phyloP scores from a whole-genome alignment of 2,329 filamentous ascomycete species.

The Lojkania enalia region DNA sequence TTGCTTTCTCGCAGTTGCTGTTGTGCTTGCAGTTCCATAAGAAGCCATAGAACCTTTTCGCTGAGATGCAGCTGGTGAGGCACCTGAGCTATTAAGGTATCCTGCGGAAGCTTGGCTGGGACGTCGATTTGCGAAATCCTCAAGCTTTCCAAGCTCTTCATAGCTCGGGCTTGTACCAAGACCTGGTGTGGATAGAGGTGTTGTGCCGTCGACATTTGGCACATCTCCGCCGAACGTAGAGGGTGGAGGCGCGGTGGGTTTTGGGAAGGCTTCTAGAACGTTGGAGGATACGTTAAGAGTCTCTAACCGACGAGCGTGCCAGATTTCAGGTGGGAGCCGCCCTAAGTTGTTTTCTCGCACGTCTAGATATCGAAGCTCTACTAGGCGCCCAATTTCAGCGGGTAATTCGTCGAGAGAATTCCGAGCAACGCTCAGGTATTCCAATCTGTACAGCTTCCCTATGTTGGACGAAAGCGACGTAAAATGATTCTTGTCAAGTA shows the following conservation, averaged over 20 bases:
- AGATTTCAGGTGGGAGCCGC: conserved; percentile 88
- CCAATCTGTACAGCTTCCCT: conserved; percentile 77
- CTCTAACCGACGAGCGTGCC: conserved; percentile 89
- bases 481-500: conserved; percentile 94
- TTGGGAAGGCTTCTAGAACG: conserved; percentile 86
- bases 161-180: conserved; percentile 64
- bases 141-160: conserved; percentile 73
- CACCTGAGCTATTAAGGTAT: conserved; percentile 75
- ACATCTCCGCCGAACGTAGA: conserved; percentile 33
- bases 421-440: conserved; percentile 91
- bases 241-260: conserved; percentile 72
- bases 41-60: conserved; percentile 87
- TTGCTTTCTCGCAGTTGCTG: conserved; percentile 63
- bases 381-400: conserved; percentile 82
- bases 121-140: conserved; percentile 67
- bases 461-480: conserved; percentile 85
- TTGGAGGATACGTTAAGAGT: conserved; percentile 96
- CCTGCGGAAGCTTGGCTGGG: conserved; percentile 83
- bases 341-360: conserved; percentile 92
- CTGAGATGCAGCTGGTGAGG: conserved; percentile 65
- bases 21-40: conserved; percentile 56
- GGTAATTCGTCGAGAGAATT: conserved; percentile 86
- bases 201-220: conserved; percentile 47
- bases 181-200: conserved; percentile 49
- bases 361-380: conserved; percentile 82